Base-by-base conservation (phyloP, 306 rosid genomes). In the Rosa lucieae region DNA sequence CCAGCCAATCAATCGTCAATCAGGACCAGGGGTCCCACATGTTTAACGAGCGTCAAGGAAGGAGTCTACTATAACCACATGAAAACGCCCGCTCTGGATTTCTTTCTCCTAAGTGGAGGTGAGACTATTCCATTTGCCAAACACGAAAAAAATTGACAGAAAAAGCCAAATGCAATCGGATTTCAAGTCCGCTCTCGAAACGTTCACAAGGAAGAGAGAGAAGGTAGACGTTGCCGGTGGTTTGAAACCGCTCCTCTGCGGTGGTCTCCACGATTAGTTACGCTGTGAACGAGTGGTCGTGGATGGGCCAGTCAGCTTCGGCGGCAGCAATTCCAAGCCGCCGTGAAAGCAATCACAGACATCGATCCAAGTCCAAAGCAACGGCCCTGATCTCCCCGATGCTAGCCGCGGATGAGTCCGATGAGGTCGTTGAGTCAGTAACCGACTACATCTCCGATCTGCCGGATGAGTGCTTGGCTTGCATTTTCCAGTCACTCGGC, bases 251-350 rank as follows among this genome's bases (percentile, higher is more conserved):
- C 47, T 80, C 39, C 46, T 29, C 58, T 39, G 51, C 85, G 82
- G 32, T 40, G 79, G 76, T 32, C 37, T 32, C 37, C 37, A 32
- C 37, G 37, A 32, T 32, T 32, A 32, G 37, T 2, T 32, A 32
- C 37, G 37, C 37, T 32, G 37, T 5, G 67, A 4, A 29, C 0
- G 48, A 46, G 32, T 52, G 56, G 53, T 81, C 84, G 87, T 91
- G 87, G 88, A 96, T 96, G 99, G 99, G 99, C 90, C 97, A 96
- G 82, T 84, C 97, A 81, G 67, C 89, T 79, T 96, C 99, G 84
- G 81, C 92, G 77, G 86, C 85, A 61, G 85, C 89, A 73, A 82
- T 80, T 49, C 67, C 80, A 12, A 58, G 82, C 83, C 89, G 93
- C 81, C 94, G 92, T 43, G 95, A 87, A 11, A 84, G 32, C 71